Evolutionary conservation across 2,329 filamentous ascomycete genomes (phyloP).

Genomic region (Fusarium drepaniforme): DNA sequence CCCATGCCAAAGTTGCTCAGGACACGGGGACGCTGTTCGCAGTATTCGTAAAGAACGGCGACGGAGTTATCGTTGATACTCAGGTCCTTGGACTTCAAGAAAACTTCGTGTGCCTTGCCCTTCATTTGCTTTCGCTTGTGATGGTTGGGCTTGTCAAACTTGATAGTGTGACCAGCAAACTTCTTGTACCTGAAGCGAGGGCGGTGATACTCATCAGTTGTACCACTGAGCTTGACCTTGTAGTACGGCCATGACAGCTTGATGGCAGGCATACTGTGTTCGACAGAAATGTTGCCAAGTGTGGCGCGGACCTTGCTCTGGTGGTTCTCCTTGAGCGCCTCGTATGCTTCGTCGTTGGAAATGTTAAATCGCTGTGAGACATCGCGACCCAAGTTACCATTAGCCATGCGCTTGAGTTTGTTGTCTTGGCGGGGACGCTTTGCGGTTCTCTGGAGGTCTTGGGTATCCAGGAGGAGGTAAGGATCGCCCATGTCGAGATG

Average conservation of each 20-base stretch:
- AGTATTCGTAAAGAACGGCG: slow-evolving; percentile 92
- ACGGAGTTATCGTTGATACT: slow-evolving; percentile 91
- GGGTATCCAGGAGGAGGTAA: slow-evolving; percentile 84
- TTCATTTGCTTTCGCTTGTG: slow-evolving; percentile 87
- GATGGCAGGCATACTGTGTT: slow-evolving; percentile 92
- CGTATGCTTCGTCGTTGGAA: slow-evolving; percentile 96
- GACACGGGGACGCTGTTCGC: slow-evolving; percentile 91
- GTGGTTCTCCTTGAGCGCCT: slow-evolving; percentile 95
- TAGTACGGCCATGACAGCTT: slow-evolving; percentile 97
- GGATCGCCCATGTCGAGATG: slow-evolving; percentile 91
- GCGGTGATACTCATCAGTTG: slow-evolving; percentile 84
- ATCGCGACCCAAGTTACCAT: slow-evolving; percentile 77
- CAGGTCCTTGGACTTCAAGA: slow-evolving; percentile 83
- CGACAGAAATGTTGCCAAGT: slow-evolving; percentile 90
- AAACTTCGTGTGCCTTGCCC: slow-evolving; percentile 83
- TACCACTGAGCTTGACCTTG: slow-evolving; percentile 83
- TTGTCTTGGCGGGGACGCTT: slow-evolving; percentile 69
- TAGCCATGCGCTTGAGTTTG: slow-evolving; percentile 75
- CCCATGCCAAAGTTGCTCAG: slow-evolving; percentile 99
- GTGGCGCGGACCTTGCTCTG: slow-evolving; percentile 96
- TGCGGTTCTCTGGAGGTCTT: slow-evolving; percentile 71
- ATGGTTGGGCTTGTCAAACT: slow-evolving; percentile 77
- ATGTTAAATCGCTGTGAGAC: slow-evolving; percentile 91
- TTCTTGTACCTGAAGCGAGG: slow-evolving; percentile 81
- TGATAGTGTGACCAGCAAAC: slow-evolving; percentile 74